Base-by-base conservation (phyloP, 139 green algal genomes). In the Chlamydomonas applanata region DNA sequence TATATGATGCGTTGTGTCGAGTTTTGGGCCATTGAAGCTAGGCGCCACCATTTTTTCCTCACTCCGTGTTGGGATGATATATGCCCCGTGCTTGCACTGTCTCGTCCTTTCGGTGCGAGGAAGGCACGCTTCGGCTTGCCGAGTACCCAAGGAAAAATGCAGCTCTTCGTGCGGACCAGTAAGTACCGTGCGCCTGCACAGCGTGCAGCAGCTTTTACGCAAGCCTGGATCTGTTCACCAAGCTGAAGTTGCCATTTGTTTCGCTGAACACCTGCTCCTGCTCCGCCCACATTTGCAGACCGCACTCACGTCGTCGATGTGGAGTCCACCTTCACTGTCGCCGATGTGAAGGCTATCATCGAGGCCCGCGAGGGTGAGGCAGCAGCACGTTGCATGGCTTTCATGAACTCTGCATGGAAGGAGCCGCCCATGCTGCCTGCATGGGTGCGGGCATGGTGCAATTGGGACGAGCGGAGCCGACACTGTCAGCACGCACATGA, bases 271-370 rank as follows among this genome's bases (percentile, higher is more conserved):
- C n/a, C n/a, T n/a, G n/a, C n/a, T n/a, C 53, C 53, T 62, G 53
- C 53, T 27, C 20, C 66, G n/a, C 33, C 63, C 40, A 73, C 76
- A 17, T 24, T 25, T 36, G 53, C 89, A 96, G 92, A 94, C 73
- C 77, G 82, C 62, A 95, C 91, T 62, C 88, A 96, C 77, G 82
- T 92, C 70, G 53, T 97, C 25, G 77, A 95, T 71, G 82, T 93
- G 68, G 81, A 80, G 52, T 65, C 86, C 56, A 74, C 82, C 49
- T 77, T 78, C 74, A 93, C 87, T 29, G 91, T 94, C 30, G 85
- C 83, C 61, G 89, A 96, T 87, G 89, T 97, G 32, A 95, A 94
- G 89, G 82, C 83, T 29, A 75, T 82, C 40, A 86, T 97, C 35
- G 83, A 87, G 78, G 82, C 87, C 40, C 87, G 87, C 64, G 80